Evolutionary conservation across 192 early-diverging fungal species (phyloP), one percentile per base, ranked within the genome.

Genomic region (Coemansia sp.): DNA sequence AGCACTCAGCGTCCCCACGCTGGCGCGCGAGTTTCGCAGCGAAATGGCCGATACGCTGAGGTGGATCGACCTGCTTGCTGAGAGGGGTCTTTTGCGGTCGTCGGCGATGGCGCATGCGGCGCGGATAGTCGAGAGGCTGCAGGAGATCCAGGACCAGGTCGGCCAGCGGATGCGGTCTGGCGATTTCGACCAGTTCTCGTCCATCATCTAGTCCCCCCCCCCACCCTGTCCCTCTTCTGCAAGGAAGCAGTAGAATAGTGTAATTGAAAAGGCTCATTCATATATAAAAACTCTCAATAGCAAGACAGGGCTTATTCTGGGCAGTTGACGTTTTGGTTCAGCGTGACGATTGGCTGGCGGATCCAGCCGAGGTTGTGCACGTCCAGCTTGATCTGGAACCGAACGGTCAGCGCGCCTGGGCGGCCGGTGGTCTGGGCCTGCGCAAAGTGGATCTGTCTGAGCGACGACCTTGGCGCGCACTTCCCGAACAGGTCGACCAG

Each of bases 261-360:
- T n/a, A n/a, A n/a, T n/a, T n/a, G n/a, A n/a, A n/a, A n/a, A n/a
- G n/a, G n/a, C n/a, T n/a, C n/a, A n/a, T n/a, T n/a, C n/a, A n/a
- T n/a, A n/a, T n/a, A n/a, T n/a, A n/a, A n/a, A n/a, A n/a, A n/a
- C n/a, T n/a, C n/a, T n/a, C n/a, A n/a, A n/a, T n/a, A n/a, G n/a
- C n/a, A n/a, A n/a, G n/a, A n/a, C n/a, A n/a, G n/a, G n/a, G n/a
- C n/a, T 14, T 78, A 78, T 66, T 78, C 70, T 9, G 75, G 75
- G 24, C 75, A 78, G 16, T 72, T 65, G 13, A 78, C 53, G 24
- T 72, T 68, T 23, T 78, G 75, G 57, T 78, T 78, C 11, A 78
- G 54, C 7, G 75, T 78, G 34, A 78, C 75, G 1, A 72, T 62
- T n/a, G 75, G 75, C 36, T 72, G 70, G 19, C 60, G 65, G 58